Evolutionary conservation across 1,284 basidiomycete species (phyloP), one percentile per base, ranked within the genome.

Genomic region (Farysia itapuensis): DNA sequence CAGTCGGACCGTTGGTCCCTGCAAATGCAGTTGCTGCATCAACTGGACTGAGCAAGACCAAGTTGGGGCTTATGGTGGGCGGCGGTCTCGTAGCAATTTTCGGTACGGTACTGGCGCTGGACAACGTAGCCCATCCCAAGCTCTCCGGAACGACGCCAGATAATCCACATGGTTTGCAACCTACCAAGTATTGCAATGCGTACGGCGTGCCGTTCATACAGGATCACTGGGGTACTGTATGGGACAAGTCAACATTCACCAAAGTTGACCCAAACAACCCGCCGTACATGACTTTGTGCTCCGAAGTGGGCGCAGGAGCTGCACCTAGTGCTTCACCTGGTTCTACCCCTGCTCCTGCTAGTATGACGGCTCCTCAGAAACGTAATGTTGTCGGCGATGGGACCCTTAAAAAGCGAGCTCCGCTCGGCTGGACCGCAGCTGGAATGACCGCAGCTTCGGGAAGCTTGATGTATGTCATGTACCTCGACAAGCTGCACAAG

Each of bases 181-280:
- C 41, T 1, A 53, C 50, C 19, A 24, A 13, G 1, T 12, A 33
- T 8, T 60, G 57, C 33, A 45, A 53, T 26, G 6, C 25, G 2
- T 49, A 49, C 25, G 33, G 43, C 14, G 15, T 44, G 32, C 39
- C 50, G 7, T 39, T 49, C 26, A 36, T 50, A 0, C 9, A 7
- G 20, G 57, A 60, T 18, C 53, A 49, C 43, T 42, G 39, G 4
- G 50, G 50, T 3, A 26, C 36, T 4, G 8, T 46, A 23, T 60
- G 49, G 49, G 52, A 44, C 46, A 48, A 49, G 39, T 59, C 56
- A 32, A 52, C 56, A 0, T 44, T 32, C 2, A 26, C 13, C 40
- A 9, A n/a, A n/a, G 26, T 28, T 11, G 26, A 28, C 26, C 9
- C n/a, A n/a, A 28, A 28, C 9, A 38, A 58, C 16, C 43, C 39